These are phyloP conservation scores for Pseudonitzschia multistriata DNA, from an alignment of 108 stramenopile species.

Conservation along the genomic window DNA sequence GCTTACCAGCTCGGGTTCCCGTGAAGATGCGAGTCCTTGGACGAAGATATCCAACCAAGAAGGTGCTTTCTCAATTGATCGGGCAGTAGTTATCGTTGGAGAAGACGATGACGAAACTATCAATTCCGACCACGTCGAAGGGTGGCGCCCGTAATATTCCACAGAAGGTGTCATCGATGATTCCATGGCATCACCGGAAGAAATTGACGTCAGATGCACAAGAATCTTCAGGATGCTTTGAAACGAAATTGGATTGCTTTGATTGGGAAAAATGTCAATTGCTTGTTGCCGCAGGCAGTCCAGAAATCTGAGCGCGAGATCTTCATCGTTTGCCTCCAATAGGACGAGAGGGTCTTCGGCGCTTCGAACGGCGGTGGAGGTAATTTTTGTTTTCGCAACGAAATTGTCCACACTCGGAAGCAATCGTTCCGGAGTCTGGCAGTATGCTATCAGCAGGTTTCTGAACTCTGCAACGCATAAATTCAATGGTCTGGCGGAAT, in stretches of 20 bases:
- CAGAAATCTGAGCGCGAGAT: constrained; percentile 4
- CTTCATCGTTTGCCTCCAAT: constrained; percentile 8
- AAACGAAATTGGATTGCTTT: background rate
- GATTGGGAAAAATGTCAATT: background rate
- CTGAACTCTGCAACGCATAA: background rate
- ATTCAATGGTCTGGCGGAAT: background rate
- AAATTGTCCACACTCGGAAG: background rate
- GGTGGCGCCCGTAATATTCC: constrained; percentile 21
- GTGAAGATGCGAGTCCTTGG: constrained; percentile 4
- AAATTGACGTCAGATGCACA: constrained; percentile 4
- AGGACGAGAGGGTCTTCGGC: constrained; percentile 3
- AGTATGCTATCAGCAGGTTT: background rate
- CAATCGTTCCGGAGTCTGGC: background rate
- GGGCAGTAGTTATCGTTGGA: background rate
- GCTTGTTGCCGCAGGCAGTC: constrained; percentile 13
- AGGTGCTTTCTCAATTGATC: background rate
- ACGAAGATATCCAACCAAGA: constrained; percentile 18
- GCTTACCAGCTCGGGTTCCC: constrained; percentile 18
- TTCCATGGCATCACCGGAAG: background rate
- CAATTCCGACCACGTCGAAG: constrained; percentile 24
- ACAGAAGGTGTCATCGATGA: background rate
- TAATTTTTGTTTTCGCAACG: background rate
- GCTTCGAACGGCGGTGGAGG: background rate
- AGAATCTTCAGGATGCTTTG: background rate
- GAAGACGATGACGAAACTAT: background rate